A percentile compares a stretch with the other conserved stretches of the same genome.
Conservation (phyloP, 768 basidiomycete genomes). For the Astraeus odoratus region DNA sequence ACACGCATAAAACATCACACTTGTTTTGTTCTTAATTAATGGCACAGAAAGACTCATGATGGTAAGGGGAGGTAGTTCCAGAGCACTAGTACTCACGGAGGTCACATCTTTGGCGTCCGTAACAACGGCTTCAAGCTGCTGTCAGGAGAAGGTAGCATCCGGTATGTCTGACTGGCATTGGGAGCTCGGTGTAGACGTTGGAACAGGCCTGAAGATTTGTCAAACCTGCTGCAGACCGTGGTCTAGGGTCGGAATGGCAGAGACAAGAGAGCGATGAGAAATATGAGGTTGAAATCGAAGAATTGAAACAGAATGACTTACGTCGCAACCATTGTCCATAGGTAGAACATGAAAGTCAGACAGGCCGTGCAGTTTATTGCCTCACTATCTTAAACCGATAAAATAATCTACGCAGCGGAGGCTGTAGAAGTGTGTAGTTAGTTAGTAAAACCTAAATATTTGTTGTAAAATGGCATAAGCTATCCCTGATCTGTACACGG, state of each 20-base stretch:
- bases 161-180: slow-evolving; percentile 20
- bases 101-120: too few relatives aligned
- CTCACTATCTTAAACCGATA: slow-evolving; percentile 5
- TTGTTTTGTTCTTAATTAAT: too few relatives aligned
- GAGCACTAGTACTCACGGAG: too few relatives aligned
- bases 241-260: slow-evolving; percentile 1
- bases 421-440: too few relatives aligned
- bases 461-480: too few relatives aligned
- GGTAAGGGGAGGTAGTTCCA: too few relatives aligned
- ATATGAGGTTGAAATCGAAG: neutral
- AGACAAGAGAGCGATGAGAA: neutral
- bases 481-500: too few relatives aligned
- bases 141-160: slow-evolving; percentile 11
- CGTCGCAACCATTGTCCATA: slow-evolving; percentile 8
- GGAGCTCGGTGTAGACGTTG: slow-evolving; percentile 16
- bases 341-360: slow-evolving; percentile 6
- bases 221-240: slow-evolving; percentile 10
- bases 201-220: slow-evolving; percentile 18
- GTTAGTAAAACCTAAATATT: too few relatives aligned
- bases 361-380: slow-evolving; percentile 9
- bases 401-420: slow-evolving; percentile 1
- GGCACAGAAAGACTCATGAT: too few relatives aligned
- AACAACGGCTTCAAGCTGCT: too few relatives aligned
- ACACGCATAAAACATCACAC: too few relatives aligned
- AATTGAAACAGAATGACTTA: neutral